Percentiles rank a stretch among this genome's conserved stretches.
Evolutionary conservation across 2,329 filamentous ascomycete genomes (phyloP).

Genomic region (Colletotrichum tropicale): DNA sequence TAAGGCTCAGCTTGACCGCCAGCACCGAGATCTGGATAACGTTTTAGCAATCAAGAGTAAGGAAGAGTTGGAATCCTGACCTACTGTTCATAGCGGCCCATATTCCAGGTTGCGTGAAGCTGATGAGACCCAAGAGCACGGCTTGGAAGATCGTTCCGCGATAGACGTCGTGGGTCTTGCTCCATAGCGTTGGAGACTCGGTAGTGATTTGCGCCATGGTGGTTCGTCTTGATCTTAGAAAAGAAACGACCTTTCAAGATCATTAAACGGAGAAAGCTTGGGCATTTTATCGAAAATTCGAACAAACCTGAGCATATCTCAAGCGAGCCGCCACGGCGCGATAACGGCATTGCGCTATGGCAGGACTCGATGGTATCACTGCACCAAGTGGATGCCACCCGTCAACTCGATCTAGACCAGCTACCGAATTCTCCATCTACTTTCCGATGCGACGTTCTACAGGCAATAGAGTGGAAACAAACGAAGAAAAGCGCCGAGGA

Average conservation of each 20-base stretch:
- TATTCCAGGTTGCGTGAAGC: constrained; percentile 49
- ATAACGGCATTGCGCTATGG: constrained; percentile 14
- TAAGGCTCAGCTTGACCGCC: constrained; percentile 10
- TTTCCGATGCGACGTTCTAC: neutral
- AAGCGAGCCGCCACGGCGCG: neutral
- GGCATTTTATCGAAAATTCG: neutral
- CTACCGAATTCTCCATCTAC: neutral
- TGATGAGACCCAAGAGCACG: constrained; percentile 45
- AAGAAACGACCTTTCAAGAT: neutral
- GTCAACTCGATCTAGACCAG: neutral
- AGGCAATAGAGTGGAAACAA: neutral
- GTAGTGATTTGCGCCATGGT: neutral
- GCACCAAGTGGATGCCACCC: constrained; percentile 1
- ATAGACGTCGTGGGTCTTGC: constrained; percentile 28
- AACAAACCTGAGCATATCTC: neutral
- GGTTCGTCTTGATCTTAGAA: neutral
- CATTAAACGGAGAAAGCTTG: neutral
- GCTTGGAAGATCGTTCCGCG: constrained; percentile 50
- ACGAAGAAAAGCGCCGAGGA: neutral
- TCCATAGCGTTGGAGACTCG: neutral
- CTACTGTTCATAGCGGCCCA: constrained; percentile 30
- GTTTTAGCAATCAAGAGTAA: neutral
- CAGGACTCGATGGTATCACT: constrained; percentile 7
- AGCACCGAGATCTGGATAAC: neutral
- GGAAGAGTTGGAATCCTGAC: neutral